A percentile compares a stretch with the other conserved stretches of the same genome.
phyloP scores from a whole-genome alignment of 257 asterid species.

The Nicotiana undulata region DNA sequence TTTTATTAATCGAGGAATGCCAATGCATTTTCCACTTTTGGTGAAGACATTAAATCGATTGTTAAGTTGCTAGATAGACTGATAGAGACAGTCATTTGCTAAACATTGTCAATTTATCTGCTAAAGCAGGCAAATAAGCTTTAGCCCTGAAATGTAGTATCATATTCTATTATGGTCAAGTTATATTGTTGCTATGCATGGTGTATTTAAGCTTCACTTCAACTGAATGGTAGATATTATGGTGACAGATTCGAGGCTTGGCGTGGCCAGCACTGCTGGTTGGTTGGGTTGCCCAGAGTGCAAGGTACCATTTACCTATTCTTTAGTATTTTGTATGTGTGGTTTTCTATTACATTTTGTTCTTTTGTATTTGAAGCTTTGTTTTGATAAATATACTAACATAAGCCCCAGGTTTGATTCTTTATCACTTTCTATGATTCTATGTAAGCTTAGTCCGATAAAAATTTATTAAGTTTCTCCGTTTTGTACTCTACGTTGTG shows the following conservation, averaged over 20 bases:
- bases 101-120: neutral
- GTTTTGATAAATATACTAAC: neutral
- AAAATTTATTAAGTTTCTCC: neutral
- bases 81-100: neutral
- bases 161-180: neutral
- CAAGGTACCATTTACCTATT: slow-evolving; percentile 37
- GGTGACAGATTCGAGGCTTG: slow-evolving; percentile 78
- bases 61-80: neutral
- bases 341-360: neutral
- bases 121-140: neutral
- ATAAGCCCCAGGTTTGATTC: neutral
- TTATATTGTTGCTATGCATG: neutral
- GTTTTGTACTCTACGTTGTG: neutral
- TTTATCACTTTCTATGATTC: neutral
- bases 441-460: neutral
- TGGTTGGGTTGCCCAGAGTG: slow-evolving; percentile 99
- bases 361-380: neutral
- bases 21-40: neutral
- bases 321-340: neutral
- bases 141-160: neutral
- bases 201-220: neutral
- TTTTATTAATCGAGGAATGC: neutral
- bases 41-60: neutral
- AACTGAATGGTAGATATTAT: slow-evolving; percentile 8
- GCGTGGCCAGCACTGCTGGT: slow-evolving; percentile 91